Evolutionary conservation across 1,284 basidiomycete species (phyloP), one percentile per base, ranked within the genome.

Genomic region (Ceratobasidium sp.): DNA sequence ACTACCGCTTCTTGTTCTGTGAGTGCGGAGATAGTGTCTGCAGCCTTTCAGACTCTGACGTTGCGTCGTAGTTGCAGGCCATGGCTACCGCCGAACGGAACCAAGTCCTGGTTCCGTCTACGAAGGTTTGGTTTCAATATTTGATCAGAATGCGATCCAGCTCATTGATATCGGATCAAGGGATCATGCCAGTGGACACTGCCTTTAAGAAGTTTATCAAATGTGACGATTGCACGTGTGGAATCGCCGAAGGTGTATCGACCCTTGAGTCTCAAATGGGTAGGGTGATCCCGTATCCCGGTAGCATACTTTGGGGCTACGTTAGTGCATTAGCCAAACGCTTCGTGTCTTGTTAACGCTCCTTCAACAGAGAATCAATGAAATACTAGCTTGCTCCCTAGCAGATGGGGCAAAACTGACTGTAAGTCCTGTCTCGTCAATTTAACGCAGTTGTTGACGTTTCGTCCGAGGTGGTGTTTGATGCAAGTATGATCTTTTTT

Each of bases 1-100:
- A 56, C 37, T 60, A 37, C 39, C 53, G 67, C 23, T 69, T 69
- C 35, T 47, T 69, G n/a, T 69, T 39, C 23, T 54, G 67, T 69
- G 31, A 60, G 67, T 58, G 26, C 17, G 33, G 5, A n/a, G 23
- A 56, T 2, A n/a, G 13, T 3, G 39, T 39, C 26, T 26, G 26
- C 4, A 13, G 31, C n/a, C 17, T 13, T 13, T 23, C 45, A 26
- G 53, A 28, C 51, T 42, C 45, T n/a, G 28, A 54, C 23, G 35
- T 8, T 5, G 20, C 49, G 26, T n/a, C 20, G 11, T n/a, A 75
- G 73, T 64, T 39, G 60, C 73, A 4, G 61, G 73, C 11, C 73
- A 75, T 35, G 73, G 73, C 31, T 33, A 61, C 20, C 61, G 61
- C 49, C 73, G 61, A 15, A 13, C 54, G 7, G 39, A 51, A 17